These are phyloP conservation scores for Neurospora discreta DNA, from an alignment of 495 filamentous ascomycete species.

Conservation along the genomic window DNA sequence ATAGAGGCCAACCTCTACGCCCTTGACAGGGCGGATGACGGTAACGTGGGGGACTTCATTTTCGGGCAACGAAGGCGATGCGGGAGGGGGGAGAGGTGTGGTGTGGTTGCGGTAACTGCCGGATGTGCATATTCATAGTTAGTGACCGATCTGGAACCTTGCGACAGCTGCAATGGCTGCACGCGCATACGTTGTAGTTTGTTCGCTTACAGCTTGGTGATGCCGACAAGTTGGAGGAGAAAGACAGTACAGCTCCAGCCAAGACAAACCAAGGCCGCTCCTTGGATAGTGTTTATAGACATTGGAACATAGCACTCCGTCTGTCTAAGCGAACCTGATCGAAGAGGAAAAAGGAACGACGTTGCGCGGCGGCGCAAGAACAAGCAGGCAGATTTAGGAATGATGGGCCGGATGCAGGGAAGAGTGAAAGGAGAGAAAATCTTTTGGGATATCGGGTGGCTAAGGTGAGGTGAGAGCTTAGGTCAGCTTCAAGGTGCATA, in stretches of 20 bases:
- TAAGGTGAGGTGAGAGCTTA: background rate
- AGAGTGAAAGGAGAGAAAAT: background rate
- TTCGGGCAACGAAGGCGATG: slow-evolving; percentile 32
- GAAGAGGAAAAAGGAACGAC: background rate
- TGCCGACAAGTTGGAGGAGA: slow-evolving; percentile 39
- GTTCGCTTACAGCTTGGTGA: slow-evolving; percentile 37
- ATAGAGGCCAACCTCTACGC: slow-evolving; percentile 80
- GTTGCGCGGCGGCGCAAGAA: background rate
- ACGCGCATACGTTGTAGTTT: background rate
- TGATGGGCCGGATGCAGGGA: background rate
- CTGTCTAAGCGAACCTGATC: background rate
- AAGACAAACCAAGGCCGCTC: slow-evolving; percentile 32
- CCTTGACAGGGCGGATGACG: slow-evolving; percentile 86
- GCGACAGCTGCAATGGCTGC: background rate
- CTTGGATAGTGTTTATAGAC: slow-evolving; percentile 23
- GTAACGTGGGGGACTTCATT: slow-evolving; percentile 69
- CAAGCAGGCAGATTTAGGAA: background rate
- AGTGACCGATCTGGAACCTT: background rate
- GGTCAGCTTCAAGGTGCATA: background rate
- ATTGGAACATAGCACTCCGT: slow-evolving; percentile 23
- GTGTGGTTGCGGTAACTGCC: slow-evolving; percentile 41
- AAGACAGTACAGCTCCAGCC: slow-evolving; percentile 40
- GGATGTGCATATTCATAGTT: slow-evolving; percentile 2
- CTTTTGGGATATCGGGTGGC: background rate
- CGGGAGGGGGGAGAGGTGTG: slow-evolving; percentile 26